Percentiles rank a stretch among this genome's conserved stretches.
phyloP scores from a whole-genome alignment of 192 early-diverging fungal species.

The Coemansia pectinata region DNA sequence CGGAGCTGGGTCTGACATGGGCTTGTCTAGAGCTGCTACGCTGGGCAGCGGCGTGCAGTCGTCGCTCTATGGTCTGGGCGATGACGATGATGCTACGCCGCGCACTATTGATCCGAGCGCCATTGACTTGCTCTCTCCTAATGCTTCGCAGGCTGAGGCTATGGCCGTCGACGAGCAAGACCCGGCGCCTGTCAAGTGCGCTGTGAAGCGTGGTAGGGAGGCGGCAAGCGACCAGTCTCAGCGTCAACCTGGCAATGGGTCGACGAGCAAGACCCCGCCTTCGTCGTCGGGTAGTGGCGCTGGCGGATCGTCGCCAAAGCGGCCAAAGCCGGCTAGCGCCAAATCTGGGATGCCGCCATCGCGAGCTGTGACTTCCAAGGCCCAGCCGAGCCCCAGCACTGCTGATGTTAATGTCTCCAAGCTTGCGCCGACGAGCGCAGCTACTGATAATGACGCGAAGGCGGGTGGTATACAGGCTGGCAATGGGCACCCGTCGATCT shows the following conservation, averaged over 20 bases:
- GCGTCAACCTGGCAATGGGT: background rate
- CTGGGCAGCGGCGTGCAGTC: slow-evolving; percentile 6
- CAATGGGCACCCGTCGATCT: slow-evolving; percentile 48
- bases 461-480: background rate
- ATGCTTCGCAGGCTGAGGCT: background rate
- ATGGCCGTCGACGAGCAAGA: slow-evolving; percentile 11
- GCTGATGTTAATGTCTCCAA: background rate
- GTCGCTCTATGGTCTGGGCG: slow-evolving; percentile 20
- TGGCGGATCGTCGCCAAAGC: slow-evolving; percentile 3
- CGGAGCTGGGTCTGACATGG: slow-evolving; percentile 13
- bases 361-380: background rate
- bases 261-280: background rate
- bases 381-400: background rate
- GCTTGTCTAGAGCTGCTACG: slow-evolving; percentile 17
- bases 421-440: background rate
- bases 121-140: slow-evolving; percentile 27
- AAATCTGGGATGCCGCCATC: background rate
- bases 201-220: slow-evolving; percentile 4
- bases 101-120: slow-evolving; percentile 53
- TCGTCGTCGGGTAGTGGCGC: background rate
- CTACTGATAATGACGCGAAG: background rate
- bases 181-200: background rate
- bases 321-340: background rate
- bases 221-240: background rate
- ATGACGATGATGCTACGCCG: slow-evolving; percentile 20